Evolutionary conservation across 2,329 filamentous ascomycete genomes (phyloP), one percentile per base, ranked within the genome.

Genomic region (Purpureocillium takamizusanense): DNA sequence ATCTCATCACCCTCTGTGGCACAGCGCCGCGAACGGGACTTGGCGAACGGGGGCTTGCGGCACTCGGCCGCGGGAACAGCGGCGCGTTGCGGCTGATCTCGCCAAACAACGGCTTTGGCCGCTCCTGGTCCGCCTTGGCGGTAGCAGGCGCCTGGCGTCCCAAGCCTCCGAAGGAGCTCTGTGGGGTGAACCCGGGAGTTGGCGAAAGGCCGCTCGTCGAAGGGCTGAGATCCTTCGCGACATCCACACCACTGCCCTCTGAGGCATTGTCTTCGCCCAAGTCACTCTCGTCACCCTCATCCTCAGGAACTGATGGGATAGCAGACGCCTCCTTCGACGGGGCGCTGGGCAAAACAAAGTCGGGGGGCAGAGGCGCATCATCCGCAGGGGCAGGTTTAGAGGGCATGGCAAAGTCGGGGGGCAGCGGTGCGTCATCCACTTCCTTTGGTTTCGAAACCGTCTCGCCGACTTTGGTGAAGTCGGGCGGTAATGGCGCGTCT

Each of bases 41-140:
- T 2, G 84, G 83, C 9, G 83, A 86, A 28, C 82, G 76, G 34
- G 83, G 81, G 46, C 75, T 81, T n/a, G 67, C 63, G 15, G 62
- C 64, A 27, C 58, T 67, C 17, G 74, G 65, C 27, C 72, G 74
- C 9, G 75, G 63, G 39, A 84, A 74, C 17, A 71, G 45, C 0
- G 75, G 73, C 14, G 65, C 67, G 31, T 64, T 68, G 30, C 64
- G 64, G 40, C 59, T 59, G 30, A 77, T 53, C 41, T 78, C 72
- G 8, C 73, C 76, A 55, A 80, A 81, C 5, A 78, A 55, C 3
- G 63, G 52, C n/a, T 56, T 55, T 13, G 62, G 50, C 42, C 58
- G 59, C 35, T 69, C 63, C 36, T 67, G 66, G 36, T 67, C 63
- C 6, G 67, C 62, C 36, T 63, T 46, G 7, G 37, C 48, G 13